These are phyloP conservation scores for Aschersonia sp. DNA, from an alignment of 2,329 filamentous ascomycete genomes.

Conservation along the genomic window DNA sequence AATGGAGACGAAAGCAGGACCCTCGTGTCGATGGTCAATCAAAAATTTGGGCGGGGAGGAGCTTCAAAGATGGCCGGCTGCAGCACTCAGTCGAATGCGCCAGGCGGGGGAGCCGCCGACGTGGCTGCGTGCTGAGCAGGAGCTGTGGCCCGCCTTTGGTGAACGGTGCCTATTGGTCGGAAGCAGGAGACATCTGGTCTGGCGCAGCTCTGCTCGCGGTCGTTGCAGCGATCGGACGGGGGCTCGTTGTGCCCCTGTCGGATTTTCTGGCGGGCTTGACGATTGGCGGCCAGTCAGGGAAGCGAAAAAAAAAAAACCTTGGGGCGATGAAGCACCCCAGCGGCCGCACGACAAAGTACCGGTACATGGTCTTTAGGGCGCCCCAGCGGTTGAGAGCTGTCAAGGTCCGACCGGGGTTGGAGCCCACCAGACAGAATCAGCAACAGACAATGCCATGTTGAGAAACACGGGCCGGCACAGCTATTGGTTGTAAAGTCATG, in stretches of 20 bases:
- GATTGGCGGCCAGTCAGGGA: background rate
- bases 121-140: background rate
- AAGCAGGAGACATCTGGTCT: too few relatives aligned
- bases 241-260: background rate
- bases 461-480: background rate
- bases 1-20: background rate
- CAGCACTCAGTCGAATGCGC: background rate
- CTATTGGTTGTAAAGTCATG: background rate
- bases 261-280: background rate
- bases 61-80: background rate
- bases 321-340: constrained; percentile 7
- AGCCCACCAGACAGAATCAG: background rate
- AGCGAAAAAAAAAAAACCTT: constrained; percentile 5
- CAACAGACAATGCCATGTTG: background rate
- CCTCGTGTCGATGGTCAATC: background rate
- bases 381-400: constrained; percentile 6
- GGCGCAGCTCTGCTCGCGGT: background rate
- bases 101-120: background rate
- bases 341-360: constrained; percentile 1
- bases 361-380: constrained; percentile 1
- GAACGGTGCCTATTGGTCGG: too few relatives aligned
- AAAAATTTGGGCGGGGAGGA: background rate
- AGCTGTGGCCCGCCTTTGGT: too few relatives aligned
- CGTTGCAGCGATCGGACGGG: background rate
- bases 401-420: background rate